Evolutionary conservation across 139 green algal species (phyloP).

Genomic region (Protoeuglena noctilucae): DNA sequence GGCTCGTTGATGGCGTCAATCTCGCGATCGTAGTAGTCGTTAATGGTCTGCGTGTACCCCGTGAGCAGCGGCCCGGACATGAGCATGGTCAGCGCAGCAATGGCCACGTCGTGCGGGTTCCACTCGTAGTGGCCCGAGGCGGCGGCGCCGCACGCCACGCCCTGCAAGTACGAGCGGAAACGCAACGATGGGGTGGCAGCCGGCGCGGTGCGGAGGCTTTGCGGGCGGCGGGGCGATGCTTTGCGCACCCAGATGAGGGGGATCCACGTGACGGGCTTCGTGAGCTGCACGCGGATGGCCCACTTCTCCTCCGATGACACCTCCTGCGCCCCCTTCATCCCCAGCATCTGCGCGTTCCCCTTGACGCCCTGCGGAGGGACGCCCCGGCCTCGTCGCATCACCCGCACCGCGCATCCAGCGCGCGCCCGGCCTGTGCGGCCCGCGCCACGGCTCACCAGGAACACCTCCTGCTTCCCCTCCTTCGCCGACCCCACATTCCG

Average conservation of each 20-base stretch:
- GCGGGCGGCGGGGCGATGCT: too few species aligned
- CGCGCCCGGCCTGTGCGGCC: too few species aligned
- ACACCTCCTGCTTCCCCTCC: not conserved
- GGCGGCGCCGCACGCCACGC: conserved; percentile 87
- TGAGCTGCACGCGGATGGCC: conserved; percentile 96
- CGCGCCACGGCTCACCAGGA: too few species aligned
- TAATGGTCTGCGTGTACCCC: conserved; percentile 98
- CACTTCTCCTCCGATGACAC: conserved; percentile 38
- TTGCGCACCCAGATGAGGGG: conserved; percentile 98
- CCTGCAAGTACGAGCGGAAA: conserved; percentile 21
- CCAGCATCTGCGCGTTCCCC: conserved; percentile 47
- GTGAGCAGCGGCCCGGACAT: conserved; percentile 90
- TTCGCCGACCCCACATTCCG: not conserved
- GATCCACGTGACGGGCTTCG: conserved; percentile 98
- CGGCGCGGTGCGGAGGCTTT: too few species aligned
- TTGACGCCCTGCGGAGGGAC: conserved; percentile 16
- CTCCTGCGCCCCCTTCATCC: conserved; percentile 61
- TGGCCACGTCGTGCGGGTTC: conserved; percentile 51
- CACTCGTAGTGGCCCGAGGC: conserved; percentile 84
- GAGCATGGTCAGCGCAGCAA: conserved; percentile 77
- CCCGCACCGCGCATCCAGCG: too few species aligned
- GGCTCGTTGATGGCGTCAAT: conserved; percentile 99
- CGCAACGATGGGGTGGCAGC: too few species aligned
- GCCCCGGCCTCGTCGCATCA: too few species aligned
- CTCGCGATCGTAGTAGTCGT: conserved; percentile 95